Conservation (phyloP, 176 grass and related monocot species). For the Neostapfia colusana region DNA sequence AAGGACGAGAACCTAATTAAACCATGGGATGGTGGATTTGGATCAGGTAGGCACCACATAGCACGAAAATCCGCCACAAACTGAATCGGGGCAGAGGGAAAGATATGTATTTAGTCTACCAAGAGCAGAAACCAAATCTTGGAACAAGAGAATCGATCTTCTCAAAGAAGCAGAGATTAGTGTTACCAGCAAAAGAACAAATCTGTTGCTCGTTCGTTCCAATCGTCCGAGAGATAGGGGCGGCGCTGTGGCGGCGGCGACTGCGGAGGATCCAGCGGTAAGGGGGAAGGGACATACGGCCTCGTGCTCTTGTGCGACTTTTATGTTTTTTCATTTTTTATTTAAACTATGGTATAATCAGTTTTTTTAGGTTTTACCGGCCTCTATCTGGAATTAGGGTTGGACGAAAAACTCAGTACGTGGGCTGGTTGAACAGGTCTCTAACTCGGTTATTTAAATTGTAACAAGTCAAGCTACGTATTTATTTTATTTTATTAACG, state of each 20-base stretch:
- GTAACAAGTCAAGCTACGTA: no score
- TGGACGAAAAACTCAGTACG: no score
- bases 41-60: background rate
- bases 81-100: background rate
- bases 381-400: no score
- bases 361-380: background rate
- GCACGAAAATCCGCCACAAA: background rate
- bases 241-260: background rate
- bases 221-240: background rate
- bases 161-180: background rate
- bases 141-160: background rate
- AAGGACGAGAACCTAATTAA: background rate
- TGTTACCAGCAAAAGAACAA: background rate
- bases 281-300: background rate
- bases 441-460: no score
- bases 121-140: background rate
- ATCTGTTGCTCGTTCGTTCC: background rate
- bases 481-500: no score
- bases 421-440: no score
- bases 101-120: background rate
- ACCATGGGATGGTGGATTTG: background rate
- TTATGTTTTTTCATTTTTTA: background rate
- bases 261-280: background rate
- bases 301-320: background rate
- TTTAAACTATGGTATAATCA: background rate